phyloP scores from a whole-genome alignment of 1,139 yeast species.

The Suhomyces anneliseae region DNA sequence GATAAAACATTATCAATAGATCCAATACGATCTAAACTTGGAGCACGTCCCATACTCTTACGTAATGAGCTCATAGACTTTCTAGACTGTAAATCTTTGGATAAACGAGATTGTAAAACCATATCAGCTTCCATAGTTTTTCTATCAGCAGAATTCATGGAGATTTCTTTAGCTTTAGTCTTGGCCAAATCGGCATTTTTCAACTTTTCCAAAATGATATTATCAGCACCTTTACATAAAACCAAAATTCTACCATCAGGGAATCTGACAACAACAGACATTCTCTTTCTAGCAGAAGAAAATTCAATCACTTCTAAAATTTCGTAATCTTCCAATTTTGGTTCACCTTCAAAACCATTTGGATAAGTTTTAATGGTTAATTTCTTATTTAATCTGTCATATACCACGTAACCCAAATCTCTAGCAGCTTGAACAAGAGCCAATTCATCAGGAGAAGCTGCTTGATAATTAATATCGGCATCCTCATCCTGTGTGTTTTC shows the following conservation, averaged over 20 bases:
- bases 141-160: constrained; percentile 60
- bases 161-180: constrained; percentile 61
- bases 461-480: constrained; percentile 70
- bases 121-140: constrained; percentile 80
- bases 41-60: constrained; percentile 20
- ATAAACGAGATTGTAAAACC: constrained; percentile 53
- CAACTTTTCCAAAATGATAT: constrained; percentile 78
- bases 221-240: constrained; percentile 95
- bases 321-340: constrained; percentile 67
- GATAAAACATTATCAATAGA: constrained; percentile 60
- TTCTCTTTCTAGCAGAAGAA: constrained; percentile 83
- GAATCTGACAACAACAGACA: constrained; percentile 81
- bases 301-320: constrained; percentile 83
- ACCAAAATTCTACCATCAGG: constrained; percentile 80
- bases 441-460: constrained; percentile 94
- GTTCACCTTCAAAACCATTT: constrained; percentile 65
- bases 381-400: constrained; percentile 59
- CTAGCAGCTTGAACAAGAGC: constrained; percentile 94
- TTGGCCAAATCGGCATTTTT: constrained; percentile 58
- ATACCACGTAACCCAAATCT: constrained; percentile 84
- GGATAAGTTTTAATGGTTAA: constrained; percentile 79
- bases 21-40: constrained; percentile 22
- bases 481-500: constrained; percentile 31
- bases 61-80: constrained; percentile 33
- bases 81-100: constrained; percentile 33